Base-by-base conservation (phyloP, 2,329 filamentous ascomycete species). In the Pseudodiploospora longispora region DNA sequence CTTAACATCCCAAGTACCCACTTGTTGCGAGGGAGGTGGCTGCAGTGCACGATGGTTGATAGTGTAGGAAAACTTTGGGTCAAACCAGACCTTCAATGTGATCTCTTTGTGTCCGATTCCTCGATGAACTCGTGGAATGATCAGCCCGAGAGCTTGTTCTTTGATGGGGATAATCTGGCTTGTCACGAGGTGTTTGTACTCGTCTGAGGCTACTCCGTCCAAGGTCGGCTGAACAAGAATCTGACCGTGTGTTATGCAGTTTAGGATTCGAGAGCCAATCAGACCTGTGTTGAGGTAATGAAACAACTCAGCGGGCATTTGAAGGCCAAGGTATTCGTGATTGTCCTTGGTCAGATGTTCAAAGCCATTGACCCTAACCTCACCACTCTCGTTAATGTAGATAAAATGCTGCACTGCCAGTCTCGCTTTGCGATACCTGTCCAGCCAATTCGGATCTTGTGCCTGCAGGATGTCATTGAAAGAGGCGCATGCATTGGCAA, bases 371-470 rank as follows among this genome's bases (percentile, higher is more conserved):
- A 89, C 84, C 47, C 79, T 77, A 40, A 95, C 76, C 55, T 84
- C 81, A 35, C 93, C 93, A n/a, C 78, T 79, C 43, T 80, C 75
- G 31, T 82, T 79, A 52, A 95, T 81, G 56, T 90, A 81, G 35
- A 94, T 83, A 62, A 91, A 90, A 63, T 97, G 91, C 57, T 89
- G 85, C 40, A 96, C 79, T 1, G 83, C 83, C 75, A 94, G 83
- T 50, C 83, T 82, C 27, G 88, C 88, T 62, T 87, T 90, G 59
- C 84, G 85, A 61, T 89, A 98, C 57, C 85, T 87, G 60, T 91
- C 85, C 30, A 87, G 71, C 74, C 95, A 98, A 41, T 84, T 76
- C 10, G 83, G 70, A 36, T 87, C 80, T 54, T 82, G 77, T 40
- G 78, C 72, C 52, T 84, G 77, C 8, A 89, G 72, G 41, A 94